Conservation (phyloP, 179 eudicot species). For the Gypsophila paniculata region DNA sequence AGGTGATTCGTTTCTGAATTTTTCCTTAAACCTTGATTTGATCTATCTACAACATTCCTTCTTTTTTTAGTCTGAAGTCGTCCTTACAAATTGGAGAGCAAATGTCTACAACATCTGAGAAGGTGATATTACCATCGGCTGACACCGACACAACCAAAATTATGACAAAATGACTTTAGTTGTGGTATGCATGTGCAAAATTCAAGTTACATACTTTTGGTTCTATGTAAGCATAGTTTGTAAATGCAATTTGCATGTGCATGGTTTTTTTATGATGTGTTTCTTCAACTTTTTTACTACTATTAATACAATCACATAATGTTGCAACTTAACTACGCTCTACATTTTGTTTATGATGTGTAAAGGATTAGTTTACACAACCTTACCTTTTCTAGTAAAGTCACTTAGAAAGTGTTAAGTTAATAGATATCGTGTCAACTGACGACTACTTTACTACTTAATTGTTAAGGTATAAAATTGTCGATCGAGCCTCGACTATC, state of each 20-base stretch:
- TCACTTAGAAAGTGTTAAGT: neutral
- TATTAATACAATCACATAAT: neutral
- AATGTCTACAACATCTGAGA: no score
- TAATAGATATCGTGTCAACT: neutral
- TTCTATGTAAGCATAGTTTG: neutral
- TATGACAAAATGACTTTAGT: conserved; percentile 21
- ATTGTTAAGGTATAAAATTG: no score
- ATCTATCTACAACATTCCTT: neutral
- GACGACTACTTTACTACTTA: neutral
- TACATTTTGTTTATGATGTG: neutral
- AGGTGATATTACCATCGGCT: no score
- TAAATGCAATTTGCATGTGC: neutral
- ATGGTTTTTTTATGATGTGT: neutral
- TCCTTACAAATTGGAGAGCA: no score
- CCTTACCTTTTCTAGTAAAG: no score
- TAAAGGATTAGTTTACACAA: neutral
- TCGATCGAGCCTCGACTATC: no score
- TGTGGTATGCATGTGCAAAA: conserved; percentile 21
- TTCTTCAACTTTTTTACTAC: neutral
- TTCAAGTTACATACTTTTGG: conserved; percentile 5
- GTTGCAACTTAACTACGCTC: neutral
- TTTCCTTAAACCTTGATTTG: neutral
- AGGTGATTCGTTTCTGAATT: conserved; percentile 13
- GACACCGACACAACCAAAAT: neutral
- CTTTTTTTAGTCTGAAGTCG: no score